Evolutionary conservation across 2,329 filamentous ascomycete genomes (phyloP), one percentile per base, ranked within the genome.

Genomic region (Huntiella abstrusa): DNA sequence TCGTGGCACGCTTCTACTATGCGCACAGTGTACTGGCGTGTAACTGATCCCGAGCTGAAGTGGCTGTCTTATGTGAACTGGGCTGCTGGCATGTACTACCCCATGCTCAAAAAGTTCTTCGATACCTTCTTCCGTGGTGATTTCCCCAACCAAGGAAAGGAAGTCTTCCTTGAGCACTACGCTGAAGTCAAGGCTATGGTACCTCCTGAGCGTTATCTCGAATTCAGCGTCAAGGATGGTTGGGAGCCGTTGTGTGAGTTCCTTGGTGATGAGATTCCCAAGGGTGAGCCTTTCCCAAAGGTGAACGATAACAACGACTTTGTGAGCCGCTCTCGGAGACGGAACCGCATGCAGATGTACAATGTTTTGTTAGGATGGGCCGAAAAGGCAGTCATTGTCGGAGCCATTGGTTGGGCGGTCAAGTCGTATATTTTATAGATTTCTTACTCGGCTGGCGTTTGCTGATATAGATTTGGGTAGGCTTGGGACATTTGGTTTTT

Each of bases 81-180:
- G 76, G 76, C 71, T 16, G 75, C 76, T 5, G 64, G 70, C 57
- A 73, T 79, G 45, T 42, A 47, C 39, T 47, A 47, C 33, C 76
- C 75, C 35, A 80, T 81, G 76, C 66, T 81, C 49, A 67, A 68
- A 58, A 78, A 77, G 60, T 79, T 80, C 64, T 81, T 78, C 62
- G 69, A 75, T 54, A 70, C 68, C 47, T 80, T 80, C 61, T 81
- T 79, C 66, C 68, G 74, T 51, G 74, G 73, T 43, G 76, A 80
- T 56, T 81, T 81, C 58, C 69, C 71, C 56, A 70, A 70, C 57
- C 65, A 71, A 49, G 77, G 75, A 56, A 80, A 80, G 63, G 66
- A 74, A 45, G 65, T 75, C 40, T 82, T 73, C 63, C 59, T 62
- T 33, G 55, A 57, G 28, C 60, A 64, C 51, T 62, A 63, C 51